These are phyloP conservation scores for Paraglomus occultum DNA, from an alignment of 192 early-diverging fungal genomes.

Conservation along the genomic window DNA sequence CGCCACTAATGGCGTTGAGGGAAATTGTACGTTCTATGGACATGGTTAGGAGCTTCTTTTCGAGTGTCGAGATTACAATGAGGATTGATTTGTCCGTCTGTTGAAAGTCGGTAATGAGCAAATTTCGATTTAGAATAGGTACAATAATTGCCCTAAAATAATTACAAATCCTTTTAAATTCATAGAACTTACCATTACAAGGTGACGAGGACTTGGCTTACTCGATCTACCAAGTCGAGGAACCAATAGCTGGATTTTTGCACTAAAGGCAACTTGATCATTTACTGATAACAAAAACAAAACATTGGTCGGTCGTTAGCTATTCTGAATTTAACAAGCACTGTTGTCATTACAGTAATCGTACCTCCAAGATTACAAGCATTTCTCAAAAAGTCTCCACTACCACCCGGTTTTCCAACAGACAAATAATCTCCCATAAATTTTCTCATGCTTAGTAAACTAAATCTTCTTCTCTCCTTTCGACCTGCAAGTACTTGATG, in stretches of 20 bases:
- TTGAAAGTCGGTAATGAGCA: neutral
- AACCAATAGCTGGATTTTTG: conserved; percentile 57
- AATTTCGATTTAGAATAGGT: neutral
- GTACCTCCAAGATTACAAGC: conserved; percentile 45
- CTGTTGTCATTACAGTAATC: neutral
- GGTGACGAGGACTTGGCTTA: conserved; percentile 62
- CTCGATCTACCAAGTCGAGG: conserved; percentile 73
- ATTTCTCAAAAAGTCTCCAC: conserved; percentile 46
- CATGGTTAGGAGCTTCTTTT: conserved; percentile 53
- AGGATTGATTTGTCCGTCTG: conserved; percentile 59
- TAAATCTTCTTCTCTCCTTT: conserved; percentile 91
- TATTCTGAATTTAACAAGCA: neutral
- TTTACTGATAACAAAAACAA: conserved; percentile 31
- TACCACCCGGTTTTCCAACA: conserved; percentile 49
- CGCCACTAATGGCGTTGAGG: conserved; percentile 51
- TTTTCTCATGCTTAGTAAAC: conserved; percentile 74
- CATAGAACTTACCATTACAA: conserved; percentile 57
- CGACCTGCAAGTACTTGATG: conserved; percentile 83
- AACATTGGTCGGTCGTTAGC: neutral
- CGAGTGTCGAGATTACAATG: conserved; percentile 57
- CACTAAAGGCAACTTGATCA: conserved; percentile 63
- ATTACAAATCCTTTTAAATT: neutral
- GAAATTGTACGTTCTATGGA: conserved; percentile 52
- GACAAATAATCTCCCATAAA: conserved; percentile 92
- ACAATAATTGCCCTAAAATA: neutral